phyloP scores from a whole-genome alignment of 106 monocot species.

The Phalaenopsis equestris region DNA sequence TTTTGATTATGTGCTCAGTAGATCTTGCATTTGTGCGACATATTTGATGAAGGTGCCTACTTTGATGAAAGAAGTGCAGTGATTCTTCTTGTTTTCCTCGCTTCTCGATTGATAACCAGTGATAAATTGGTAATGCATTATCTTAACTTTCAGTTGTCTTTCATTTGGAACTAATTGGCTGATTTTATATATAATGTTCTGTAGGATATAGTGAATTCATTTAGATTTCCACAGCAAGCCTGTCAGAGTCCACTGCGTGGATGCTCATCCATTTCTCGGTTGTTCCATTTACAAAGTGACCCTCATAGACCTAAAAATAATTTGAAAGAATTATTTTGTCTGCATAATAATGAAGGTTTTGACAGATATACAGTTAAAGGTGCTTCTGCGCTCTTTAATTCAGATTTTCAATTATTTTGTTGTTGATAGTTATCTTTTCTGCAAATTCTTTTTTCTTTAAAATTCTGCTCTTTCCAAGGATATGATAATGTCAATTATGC shows the following conservation, averaged over 20 bases:
- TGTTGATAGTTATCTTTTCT: neutral
- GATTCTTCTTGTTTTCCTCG: constrained; percentile 43
- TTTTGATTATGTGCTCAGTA: constrained; percentile 2
- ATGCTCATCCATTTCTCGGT: neutral
- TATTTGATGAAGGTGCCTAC: constrained; percentile 23
- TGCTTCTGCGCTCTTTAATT: neutral
- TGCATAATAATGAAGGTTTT: neutral
- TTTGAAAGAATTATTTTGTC: neutral
- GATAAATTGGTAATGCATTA: constrained; percentile 26
- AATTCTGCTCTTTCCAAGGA: neutral
- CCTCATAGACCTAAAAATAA: neutral
- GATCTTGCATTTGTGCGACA: constrained; percentile 29
- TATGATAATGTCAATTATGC: neutral
- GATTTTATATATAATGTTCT: neutral
- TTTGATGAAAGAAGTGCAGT: constrained; percentile 34
- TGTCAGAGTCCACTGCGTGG: neutral
- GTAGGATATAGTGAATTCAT: constrained; percentile 3
- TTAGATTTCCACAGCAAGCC: neutral
- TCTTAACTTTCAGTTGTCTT: neutral
- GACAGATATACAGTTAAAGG: neutral
- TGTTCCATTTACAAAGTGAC: neutral
- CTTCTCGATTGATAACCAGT: constrained; percentile 23
- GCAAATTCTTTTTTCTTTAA: neutral
- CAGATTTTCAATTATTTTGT: neutral
- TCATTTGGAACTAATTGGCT: neutral